Evolutionary conservation across 2,329 filamentous ascomycete species (phyloP).

Genomic region (Myriosclerotinia scirpicola): DNA sequence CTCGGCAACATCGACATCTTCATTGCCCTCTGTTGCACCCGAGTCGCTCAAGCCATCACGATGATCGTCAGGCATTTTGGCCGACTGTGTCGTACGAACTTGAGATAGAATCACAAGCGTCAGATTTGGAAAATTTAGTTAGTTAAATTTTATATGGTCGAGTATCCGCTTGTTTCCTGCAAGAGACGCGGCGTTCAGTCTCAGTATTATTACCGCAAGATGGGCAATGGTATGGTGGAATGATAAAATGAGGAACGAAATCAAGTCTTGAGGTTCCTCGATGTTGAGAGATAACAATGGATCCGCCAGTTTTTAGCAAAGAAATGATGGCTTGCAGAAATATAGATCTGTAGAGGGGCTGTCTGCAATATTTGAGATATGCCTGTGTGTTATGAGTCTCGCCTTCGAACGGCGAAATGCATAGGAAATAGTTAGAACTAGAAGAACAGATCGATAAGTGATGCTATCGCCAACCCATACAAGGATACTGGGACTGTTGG

Average conservation of each 20-base stretch:
- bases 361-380: not conserved
- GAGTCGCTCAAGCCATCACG: not conserved
- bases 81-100: not conserved
- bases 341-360: too few relatives aligned
- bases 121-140: too few relatives aligned
- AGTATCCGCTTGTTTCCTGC: not conserved
- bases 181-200: not conserved
- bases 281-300: too few relatives aligned
- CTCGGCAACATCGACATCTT: not conserved
- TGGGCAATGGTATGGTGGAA: not conserved
- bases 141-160: not conserved
- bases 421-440: not conserved
- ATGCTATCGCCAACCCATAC: not conserved
- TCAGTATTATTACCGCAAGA: not conserved
- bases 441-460: not conserved
- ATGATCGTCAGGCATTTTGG: not conserved
- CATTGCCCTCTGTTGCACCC: not conserved
- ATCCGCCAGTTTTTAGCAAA: not conserved
- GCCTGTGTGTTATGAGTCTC: not conserved
- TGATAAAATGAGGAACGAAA: too few relatives aligned
- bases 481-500: too few relatives aligned
- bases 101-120: too few relatives aligned
- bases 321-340: not conserved
- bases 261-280: too few relatives aligned
- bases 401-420: not conserved